These are phyloP conservation scores for Geotrichum citri-aurantii DNA, from an alignment of 1,139 yeast genomes.

Conservation along the genomic window DNA sequence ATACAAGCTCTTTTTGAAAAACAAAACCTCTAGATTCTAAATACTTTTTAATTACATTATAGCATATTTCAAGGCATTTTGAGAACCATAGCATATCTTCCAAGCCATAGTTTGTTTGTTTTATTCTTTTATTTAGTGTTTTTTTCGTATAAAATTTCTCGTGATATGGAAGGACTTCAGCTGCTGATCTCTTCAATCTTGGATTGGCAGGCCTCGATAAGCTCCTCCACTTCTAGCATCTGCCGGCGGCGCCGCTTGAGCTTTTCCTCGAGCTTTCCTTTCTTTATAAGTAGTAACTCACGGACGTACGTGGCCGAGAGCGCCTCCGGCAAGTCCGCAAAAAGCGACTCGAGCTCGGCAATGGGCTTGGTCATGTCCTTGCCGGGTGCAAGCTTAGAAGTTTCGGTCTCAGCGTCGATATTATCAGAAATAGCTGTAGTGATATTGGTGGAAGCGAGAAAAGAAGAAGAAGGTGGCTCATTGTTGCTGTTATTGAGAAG, in stretches of 20 bases:
- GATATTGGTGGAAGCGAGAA: no score
- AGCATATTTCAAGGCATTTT: no score
- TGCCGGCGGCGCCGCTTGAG: neutral
- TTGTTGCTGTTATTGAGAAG: neutral
- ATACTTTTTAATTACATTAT: no score
- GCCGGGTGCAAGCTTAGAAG: neutral
- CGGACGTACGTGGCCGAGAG: neutral
- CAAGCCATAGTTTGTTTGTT: no score
- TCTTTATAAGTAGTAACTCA: slow-evolving; percentile 4
- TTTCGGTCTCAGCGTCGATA: no score
- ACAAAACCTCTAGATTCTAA: no score
- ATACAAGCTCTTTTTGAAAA: no score
- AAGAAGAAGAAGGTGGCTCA: neutral
- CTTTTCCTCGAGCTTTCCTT: slow-evolving; percentile 6
- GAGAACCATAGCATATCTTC: no score
- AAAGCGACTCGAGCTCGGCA: neutral
- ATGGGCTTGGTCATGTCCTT: neutral
- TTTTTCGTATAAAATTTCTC: no score
- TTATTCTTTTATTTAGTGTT: neutral
- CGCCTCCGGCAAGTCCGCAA: slow-evolving; percentile 2
- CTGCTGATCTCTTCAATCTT: slow-evolving; percentile 5
- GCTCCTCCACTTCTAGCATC: slow-evolving; percentile 5
- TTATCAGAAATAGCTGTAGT: neutral
- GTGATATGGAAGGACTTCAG: neutral
- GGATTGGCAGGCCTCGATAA: slow-evolving; percentile 5